These are phyloP conservation scores for Kwoniella botswanensis DNA, from an alignment of 768 basidiomycete genomes.

Conservation along the genomic window DNA sequence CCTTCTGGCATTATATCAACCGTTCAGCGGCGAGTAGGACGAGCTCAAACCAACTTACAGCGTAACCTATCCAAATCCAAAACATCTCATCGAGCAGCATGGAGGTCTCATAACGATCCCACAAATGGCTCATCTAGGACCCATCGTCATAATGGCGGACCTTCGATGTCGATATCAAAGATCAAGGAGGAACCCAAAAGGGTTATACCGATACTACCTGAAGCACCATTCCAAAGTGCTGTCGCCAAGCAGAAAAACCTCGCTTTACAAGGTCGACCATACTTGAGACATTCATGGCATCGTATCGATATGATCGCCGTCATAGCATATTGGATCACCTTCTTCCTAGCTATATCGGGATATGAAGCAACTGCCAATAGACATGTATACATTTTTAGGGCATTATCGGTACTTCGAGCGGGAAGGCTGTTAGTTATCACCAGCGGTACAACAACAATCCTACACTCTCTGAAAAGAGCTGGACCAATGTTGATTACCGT, in stretches of 20 bases:
- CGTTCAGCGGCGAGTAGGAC: constrained; percentile 21
- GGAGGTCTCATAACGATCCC: constrained; percentile 23
- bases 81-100: constrained; percentile 19
- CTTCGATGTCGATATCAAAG: not conserved
- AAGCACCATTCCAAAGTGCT: constrained; percentile 60
- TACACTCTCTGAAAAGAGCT: constrained; percentile 88
- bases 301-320: constrained; percentile 83
- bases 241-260: constrained; percentile 54
- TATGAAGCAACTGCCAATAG: constrained; percentile 67
- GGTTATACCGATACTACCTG: constrained; percentile 28
- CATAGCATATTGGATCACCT: constrained; percentile 82
- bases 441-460: constrained; percentile 90
- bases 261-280: constrained; percentile 66
- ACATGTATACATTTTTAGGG: constrained; percentile 87
- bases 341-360: constrained; percentile 71
- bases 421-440: constrained; percentile 84
- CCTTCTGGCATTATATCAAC: constrained; percentile 26
- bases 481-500: constrained; percentile 87
- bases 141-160: not conserved
- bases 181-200: constrained; percentile 14
- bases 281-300: constrained; percentile 86
- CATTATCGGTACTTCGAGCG: constrained; percentile 81
- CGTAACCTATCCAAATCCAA: constrained; percentile 13
- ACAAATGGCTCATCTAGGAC: not conserved
- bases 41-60: constrained; percentile 18